A percentile compares a stretch with the other conserved stretches of the same genome.
Conservation (phyloP, 1,284 basidiomycete species). For the Ceratobasidium sp. region DNA sequence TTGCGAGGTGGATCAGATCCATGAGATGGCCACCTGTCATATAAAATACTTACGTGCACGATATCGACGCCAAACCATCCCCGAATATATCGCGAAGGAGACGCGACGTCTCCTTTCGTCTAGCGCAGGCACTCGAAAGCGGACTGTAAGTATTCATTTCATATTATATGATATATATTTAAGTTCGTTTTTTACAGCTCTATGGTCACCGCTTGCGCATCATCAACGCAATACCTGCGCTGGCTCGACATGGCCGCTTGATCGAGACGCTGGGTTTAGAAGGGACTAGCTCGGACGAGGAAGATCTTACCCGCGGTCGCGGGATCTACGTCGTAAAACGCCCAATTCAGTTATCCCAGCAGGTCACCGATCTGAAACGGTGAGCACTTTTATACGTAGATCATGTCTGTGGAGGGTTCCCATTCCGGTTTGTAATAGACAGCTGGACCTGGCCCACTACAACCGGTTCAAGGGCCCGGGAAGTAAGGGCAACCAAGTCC, state of each 20-base stretch:
- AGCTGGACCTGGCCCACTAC: neutral
- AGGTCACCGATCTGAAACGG: constrained; percentile 3
- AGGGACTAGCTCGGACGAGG: constrained; percentile 13
- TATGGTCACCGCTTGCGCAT: constrained; percentile 9
- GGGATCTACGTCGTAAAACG: neutral
- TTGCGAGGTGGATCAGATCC: neutral
- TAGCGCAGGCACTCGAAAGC: constrained; percentile 2
- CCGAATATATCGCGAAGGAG: neutral
- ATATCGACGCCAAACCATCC: constrained; percentile 1
- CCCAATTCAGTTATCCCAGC: neutral
- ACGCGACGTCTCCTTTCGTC: neutral
- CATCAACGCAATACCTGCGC: neutral
- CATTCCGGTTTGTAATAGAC: neutral
- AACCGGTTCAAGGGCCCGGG: neutral
- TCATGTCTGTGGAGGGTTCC: neutral
- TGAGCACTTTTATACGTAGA: neutral
- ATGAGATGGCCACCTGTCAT: neutral
- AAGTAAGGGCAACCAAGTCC: neutral
- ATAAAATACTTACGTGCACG: constrained; percentile 6
- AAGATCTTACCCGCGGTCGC: neutral
- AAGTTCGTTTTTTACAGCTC: neutral
- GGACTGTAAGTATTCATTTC: constrained; percentile 4
- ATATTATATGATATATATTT: neutral
- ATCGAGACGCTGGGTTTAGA: constrained; percentile 8
- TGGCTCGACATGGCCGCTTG: neutral